These are phyloP conservation scores for Saccharomycopsis olivae DNA, from an alignment of 805 yeast species.

Conservation along the genomic window DNA sequence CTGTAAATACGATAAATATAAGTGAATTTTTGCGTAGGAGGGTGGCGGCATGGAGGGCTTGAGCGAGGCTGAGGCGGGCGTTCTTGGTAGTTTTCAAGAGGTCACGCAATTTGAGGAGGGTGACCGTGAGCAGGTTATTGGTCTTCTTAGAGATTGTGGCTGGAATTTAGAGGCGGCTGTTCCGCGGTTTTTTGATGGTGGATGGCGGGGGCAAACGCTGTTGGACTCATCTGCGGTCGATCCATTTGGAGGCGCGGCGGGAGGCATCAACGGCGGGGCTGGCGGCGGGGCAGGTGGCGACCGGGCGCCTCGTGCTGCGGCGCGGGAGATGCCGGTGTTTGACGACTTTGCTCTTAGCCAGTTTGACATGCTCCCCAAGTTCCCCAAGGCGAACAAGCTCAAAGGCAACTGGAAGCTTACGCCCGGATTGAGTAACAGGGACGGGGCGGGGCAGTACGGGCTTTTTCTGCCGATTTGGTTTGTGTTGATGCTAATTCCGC, in stretches of 20 bases:
- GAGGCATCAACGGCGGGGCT: no score
- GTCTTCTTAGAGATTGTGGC: conserved; percentile 30
- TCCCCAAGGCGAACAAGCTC: conserved; percentile 29
- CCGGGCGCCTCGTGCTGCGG: background rate
- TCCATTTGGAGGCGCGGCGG: background rate
- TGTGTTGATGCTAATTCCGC: conserved; percentile 46
- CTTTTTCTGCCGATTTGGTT: conserved; percentile 32
- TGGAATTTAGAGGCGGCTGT: conserved; percentile 42
- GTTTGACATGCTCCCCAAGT: conserved; percentile 24
- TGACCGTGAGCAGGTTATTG: conserved; percentile 28
- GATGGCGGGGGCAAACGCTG: no score
- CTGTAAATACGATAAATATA: no score
- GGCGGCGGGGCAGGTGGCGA: no score
- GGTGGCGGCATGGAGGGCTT: no score
- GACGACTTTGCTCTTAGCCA: conserved; percentile 3
- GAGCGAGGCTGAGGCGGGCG: no score
- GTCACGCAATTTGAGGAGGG: conserved; percentile 29
- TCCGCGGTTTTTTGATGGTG: conserved; percentile 38
- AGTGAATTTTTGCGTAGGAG: no score
- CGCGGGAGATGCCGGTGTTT: no score
- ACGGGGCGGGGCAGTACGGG: background rate
- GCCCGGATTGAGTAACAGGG: conserved; percentile 9
- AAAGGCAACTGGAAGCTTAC: conserved; percentile 28
- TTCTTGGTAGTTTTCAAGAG: conserved; percentile 29
- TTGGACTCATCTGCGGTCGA: conserved; percentile 18